These are phyloP conservation scores for Cyclospora cayetanensis DNA, from an alignment of 169 alveolate genomes.

Conservation along the genomic window DNA sequence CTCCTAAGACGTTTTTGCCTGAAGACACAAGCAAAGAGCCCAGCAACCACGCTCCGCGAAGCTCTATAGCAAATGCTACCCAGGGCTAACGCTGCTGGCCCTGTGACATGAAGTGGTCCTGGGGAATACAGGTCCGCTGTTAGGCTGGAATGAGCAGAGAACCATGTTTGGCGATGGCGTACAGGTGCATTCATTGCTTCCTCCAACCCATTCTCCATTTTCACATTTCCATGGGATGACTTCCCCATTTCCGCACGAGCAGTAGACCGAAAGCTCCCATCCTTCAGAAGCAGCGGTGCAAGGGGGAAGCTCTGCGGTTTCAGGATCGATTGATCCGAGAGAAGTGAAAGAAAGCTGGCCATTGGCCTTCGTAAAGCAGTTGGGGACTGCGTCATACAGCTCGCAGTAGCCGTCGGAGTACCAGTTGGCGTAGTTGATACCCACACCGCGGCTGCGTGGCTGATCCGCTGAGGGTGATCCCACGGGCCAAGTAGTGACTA, in stretches of 20 bases:
- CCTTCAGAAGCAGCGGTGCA: constrained; percentile 28
- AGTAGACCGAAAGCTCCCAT: background rate
- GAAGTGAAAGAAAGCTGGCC: constrained; percentile 36
- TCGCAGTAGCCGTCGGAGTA: constrained; percentile 44
- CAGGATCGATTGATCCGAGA: constrained; percentile 34
- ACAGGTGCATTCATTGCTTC: constrained; percentile 21
- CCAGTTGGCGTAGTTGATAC: constrained; percentile 65
- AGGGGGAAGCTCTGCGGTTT: constrained; percentile 57
- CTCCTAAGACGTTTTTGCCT: background rate
- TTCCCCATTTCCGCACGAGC: background rate
- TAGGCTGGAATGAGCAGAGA: no score
- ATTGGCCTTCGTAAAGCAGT: constrained; percentile 39
- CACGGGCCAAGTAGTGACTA: constrained; percentile 48
- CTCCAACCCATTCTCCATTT: constrained; percentile 6
- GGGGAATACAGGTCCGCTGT: no score
- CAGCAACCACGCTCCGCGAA: no score
- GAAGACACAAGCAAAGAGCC: background rate
- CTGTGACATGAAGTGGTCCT: background rate
- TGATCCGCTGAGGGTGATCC: constrained; percentile 50
- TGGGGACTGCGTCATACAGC: constrained; percentile 65
- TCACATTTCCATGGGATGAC: background rate
- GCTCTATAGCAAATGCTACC: no score
- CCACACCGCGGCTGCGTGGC: constrained; percentile 59
- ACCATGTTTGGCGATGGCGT: no score
- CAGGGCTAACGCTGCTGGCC: no score